These are phyloP conservation scores for Ciborinia camelliae DNA, from an alignment of 2,329 filamentous ascomycete genomes.

Conservation along the genomic window DNA sequence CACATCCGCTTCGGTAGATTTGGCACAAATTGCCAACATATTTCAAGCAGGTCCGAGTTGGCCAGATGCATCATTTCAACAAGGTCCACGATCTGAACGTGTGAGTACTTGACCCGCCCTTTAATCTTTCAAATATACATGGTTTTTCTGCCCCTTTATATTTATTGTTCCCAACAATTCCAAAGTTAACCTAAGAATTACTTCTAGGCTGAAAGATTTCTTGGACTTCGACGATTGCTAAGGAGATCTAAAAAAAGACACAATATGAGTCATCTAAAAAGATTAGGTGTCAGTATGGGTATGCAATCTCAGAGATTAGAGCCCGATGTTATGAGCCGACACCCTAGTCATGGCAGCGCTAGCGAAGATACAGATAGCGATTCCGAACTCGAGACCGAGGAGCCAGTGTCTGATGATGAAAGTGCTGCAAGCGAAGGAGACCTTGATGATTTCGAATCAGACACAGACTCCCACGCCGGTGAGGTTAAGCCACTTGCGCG, in stretches of 20 bases:
- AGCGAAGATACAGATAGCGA: slow-evolving; percentile 43
- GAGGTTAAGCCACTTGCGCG: slow-evolving; percentile 28
- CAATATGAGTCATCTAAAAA: slow-evolving; percentile 37
- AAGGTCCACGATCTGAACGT: slow-evolving; percentile 45
- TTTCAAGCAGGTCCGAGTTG: slow-evolving; percentile 44
- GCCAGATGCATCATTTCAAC: slow-evolving; percentile 52
- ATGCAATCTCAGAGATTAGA: slow-evolving; percentile 74
- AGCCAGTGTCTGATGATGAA: slow-evolving; percentile 36
- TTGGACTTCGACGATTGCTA: slow-evolving; percentile 60
- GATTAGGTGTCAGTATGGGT: slow-evolving; percentile 64
- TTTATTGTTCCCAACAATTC: neutral
- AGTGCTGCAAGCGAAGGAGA: slow-evolving; percentile 45
- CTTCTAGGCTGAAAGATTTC: slow-evolving; percentile 42
- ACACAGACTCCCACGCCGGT: slow-evolving; percentile 26
- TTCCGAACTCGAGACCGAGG: slow-evolving; percentile 41
- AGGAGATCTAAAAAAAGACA: slow-evolving; percentile 49
- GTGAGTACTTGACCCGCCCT: slow-evolving; percentile 1
- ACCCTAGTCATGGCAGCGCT: slow-evolving; percentile 45
- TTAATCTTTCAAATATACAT: no score
- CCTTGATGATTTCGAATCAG: slow-evolving; percentile 39
- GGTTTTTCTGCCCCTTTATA: neutral
- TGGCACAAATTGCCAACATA: slow-evolving; percentile 44
- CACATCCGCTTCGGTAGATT: slow-evolving; percentile 40
- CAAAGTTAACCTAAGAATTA: neutral
- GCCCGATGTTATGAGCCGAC: slow-evolving; percentile 29